Evolutionary conservation across 352 stramenopile species (phyloP).

Genomic region (Pythium sukuiense): DNA sequence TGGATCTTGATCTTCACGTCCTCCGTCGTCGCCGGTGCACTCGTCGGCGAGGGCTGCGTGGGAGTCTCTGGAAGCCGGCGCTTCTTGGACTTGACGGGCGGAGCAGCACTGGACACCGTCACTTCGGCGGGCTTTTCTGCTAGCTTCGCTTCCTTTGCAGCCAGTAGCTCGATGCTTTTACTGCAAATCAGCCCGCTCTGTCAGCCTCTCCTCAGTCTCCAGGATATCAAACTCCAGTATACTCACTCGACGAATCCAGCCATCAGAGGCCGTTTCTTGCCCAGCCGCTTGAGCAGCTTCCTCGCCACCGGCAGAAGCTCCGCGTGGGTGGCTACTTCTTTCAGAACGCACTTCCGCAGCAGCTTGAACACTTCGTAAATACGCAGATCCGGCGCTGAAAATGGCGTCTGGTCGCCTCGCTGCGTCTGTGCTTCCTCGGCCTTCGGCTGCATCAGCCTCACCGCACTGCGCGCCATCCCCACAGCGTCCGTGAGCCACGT

Average conservation of each 20-base stretch:
- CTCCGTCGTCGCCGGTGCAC: neutral
- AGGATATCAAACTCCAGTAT: neutral
- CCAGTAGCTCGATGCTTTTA: neutral
- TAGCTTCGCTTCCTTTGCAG: neutral
- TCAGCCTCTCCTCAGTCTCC: neutral
- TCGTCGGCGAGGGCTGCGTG: neutral
- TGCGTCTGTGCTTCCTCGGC: neutral
- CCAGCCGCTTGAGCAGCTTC: conserved; percentile 19
- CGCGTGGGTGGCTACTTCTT: conserved; percentile 4
- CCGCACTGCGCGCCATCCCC: conserved; percentile 8
- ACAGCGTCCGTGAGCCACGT: conserved; percentile 26
- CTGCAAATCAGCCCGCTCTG: neutral
- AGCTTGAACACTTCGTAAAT: conserved; percentile 19
- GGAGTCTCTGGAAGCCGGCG: conserved; percentile 13
- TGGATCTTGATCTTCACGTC: neutral
- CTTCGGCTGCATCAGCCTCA: conserved; percentile 2
- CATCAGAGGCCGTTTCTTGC: conserved; percentile 20
- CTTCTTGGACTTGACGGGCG: conserved; percentile 23
- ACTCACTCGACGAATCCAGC: conserved; percentile 20
- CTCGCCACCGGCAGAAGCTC: neutral
- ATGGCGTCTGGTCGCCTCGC: neutral
- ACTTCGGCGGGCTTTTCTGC: neutral
- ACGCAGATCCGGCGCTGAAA: conserved; percentile 4
- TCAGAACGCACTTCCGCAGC: conserved; percentile 21
- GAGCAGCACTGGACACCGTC: neutral